Evolutionary conservation across 768 basidiomycete genomes (phyloP), one percentile per base, ranked within the genome.

Genomic region (Hericium erinaceus): DNA sequence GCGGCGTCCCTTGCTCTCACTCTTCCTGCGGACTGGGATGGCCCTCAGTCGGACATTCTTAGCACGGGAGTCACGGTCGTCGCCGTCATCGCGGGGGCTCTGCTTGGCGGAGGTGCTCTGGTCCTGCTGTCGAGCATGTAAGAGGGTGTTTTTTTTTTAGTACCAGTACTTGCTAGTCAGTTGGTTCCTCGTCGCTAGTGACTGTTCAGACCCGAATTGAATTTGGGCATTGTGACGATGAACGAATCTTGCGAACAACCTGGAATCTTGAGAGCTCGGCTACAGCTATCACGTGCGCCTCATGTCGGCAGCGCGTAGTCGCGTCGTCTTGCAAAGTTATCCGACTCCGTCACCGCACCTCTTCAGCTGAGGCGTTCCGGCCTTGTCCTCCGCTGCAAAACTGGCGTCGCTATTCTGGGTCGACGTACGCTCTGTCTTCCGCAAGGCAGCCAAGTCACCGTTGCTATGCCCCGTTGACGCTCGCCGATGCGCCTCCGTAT

Each of bases 11-110:
- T 75, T 20, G 68, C 74, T 1, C 72, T 89, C 39, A 56, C 64
- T 0, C 65, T 81, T 16, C 80, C 85, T 2, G 48, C 69, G 0
- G 68, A 61, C 60, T 89, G 85, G 87, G 77, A 86, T 61, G 87
- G 87, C 0, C 82, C 82, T 4, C 72, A 74, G 56, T 78, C 73
- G 13, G 69, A 73, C 10, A 66, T 71, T n/a, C 72, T 89, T 59
- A 74, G 74, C 52, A 58, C 69, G 0, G 72, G 67, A 2, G 77
- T 68, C 26, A 77, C 77, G 0, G 74, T 72, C n/a, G 57, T 85
- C 28, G 69, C 71, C 7, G 77, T 84, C 16, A 65, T 65, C 18
- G 61, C 73, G 7, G 80, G 74, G 6, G 70, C 66, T 2, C 6
- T 82, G n/a, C 68, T 88, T 12, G 81, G 82, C 3, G 54, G 72